Evolutionary conservation across 2,329 filamentous ascomycete genomes (phyloP).

Genomic region (Colletotrichum musicola): DNA sequence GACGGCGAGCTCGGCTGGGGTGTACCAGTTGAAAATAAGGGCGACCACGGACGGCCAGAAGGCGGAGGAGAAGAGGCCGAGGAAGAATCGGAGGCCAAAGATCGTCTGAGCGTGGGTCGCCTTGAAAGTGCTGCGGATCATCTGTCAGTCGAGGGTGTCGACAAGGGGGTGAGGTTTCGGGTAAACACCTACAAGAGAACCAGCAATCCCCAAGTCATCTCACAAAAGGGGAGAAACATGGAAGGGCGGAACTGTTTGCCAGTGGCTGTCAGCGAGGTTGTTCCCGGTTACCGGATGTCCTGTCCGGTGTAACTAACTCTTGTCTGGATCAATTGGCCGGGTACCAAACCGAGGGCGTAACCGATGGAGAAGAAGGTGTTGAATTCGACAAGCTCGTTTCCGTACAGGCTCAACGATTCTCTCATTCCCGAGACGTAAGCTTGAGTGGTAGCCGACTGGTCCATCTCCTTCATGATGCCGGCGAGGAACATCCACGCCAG

Average conservation of each 20-base stretch:
- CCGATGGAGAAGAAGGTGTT: slow-evolving; percentile 43
- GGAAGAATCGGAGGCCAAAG: slow-evolving; percentile 52
- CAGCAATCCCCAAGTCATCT: slow-evolving; percentile 47
- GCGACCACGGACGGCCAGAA: slow-evolving; percentile 51
- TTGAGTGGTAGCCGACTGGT: slow-evolving; percentile 53
- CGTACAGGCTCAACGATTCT: slow-evolving; percentile 49
- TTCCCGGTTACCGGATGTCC: neutral
- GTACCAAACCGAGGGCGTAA: slow-evolving; percentile 44
- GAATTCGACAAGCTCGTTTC: slow-evolving; percentile 46
- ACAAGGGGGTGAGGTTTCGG: no score
- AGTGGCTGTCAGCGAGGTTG: neutral
- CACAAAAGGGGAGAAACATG: slow-evolving; percentile 53
- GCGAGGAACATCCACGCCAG: slow-evolving; percentile 50
- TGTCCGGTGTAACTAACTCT: slow-evolving; percentile 34
- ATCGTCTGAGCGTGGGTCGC: slow-evolving; percentile 48
- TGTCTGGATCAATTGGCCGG: slow-evolving; percentile 46
- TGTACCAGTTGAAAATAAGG: slow-evolving; percentile 63
- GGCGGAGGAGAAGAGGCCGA: slow-evolving; percentile 50
- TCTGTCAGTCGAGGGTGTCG: slow-evolving; percentile 20
- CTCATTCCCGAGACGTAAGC: slow-evolving; percentile 57
- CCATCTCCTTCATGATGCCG: slow-evolving; percentile 44
- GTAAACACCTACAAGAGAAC: slow-evolving; percentile 30
- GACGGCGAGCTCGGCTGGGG: slow-evolving; percentile 54
- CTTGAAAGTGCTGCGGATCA: slow-evolving; percentile 40
- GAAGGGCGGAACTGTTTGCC: slow-evolving; percentile 18